Percentiles rank a stretch among this genome's conserved stretches.
phyloP scores from a whole-genome alignment of 495 filamentous ascomycete species.

The Xylaria bambusicola region DNA sequence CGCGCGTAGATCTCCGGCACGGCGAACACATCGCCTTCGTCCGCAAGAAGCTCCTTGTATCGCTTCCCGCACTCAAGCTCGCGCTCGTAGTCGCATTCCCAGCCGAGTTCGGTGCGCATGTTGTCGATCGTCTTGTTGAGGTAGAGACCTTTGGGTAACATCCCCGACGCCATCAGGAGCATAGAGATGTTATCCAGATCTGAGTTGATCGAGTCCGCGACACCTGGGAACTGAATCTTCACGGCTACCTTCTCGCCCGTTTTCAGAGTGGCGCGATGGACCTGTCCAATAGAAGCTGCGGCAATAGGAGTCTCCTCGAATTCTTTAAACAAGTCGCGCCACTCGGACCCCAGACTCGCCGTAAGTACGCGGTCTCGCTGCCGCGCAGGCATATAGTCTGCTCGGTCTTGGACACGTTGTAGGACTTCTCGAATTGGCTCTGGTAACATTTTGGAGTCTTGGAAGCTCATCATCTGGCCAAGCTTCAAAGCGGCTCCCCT shows the following conservation, averaged over 20 bases:
- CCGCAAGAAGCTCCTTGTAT: conserved; percentile 70
- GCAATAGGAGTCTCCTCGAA: conserved; percentile 94
- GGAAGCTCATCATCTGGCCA: conserved; percentile 96
- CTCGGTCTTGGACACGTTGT: conserved; percentile 91
- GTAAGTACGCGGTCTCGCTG: conserved; percentile 84
- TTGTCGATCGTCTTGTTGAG: conserved; percentile 98
- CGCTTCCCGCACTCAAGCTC: conserved; percentile 77
- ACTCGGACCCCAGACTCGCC: conserved; percentile 77
- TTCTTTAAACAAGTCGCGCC: conserved; percentile 77
- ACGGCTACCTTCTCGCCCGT: conserved; percentile 80
- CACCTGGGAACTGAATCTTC: conserved; percentile 98
- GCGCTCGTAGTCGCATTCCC: conserved; percentile 95
- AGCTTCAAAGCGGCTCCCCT: conserved; percentile 97
- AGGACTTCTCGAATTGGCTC: conserved; percentile 81
- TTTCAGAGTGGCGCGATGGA: conserved; percentile 82
- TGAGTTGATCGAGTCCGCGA: conserved; percentile 90
- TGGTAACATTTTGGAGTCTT: conserved; percentile 96
- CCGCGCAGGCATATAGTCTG: conserved; percentile 95
- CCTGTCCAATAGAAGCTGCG: conserved; percentile 97
- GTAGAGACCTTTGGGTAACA: conserved; percentile 89
- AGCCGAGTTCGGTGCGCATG: conserved; percentile 86
- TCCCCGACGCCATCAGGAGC: conserved; percentile 82
- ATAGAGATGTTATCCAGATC: conserved; percentile 91
- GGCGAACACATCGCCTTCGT: conserved; percentile 69
- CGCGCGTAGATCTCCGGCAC: conserved; percentile 78